Percentiles rank a stretch among this genome's conserved stretches.
phyloP scores from a whole-genome alignment of 1,284 basidiomycete species.

The Apiotrichum montevideense region DNA sequence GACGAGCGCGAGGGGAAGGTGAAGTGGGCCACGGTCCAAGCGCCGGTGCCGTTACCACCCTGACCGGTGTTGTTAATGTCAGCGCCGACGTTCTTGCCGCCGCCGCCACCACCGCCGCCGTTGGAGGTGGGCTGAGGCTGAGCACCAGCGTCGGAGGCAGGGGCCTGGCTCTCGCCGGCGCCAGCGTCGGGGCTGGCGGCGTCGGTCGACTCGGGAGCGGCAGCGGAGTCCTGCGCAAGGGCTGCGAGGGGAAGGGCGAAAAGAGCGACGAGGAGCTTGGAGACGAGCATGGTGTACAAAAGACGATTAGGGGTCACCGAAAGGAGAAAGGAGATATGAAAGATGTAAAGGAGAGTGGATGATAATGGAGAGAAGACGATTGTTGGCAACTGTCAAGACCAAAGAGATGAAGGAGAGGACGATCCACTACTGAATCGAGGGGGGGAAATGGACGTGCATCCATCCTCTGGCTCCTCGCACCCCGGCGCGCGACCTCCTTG shows the following conservation, averaged over 20 bases:
- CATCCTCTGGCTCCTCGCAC: too few species aligned
- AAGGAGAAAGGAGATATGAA: neutral
- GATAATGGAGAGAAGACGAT: too few species aligned
- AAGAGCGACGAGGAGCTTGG: constrained; percentile 12
- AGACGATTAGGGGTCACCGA: neutral
- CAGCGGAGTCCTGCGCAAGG: constrained; percentile 8
- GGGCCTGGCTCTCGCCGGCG: constrained; percentile 1
- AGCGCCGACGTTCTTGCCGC: constrained; percentile 3
- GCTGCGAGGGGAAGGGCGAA: constrained; percentile 10
- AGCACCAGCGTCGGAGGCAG: neutral
- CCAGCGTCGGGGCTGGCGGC: constrained; percentile 6
- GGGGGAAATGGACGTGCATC: too few species aligned
- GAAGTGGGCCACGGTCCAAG: constrained; percentile 23
- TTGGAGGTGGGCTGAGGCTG: neutral
- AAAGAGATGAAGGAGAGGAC: too few species aligned
- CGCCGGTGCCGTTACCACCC: constrained; percentile 2
- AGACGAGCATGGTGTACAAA: constrained; percentile 4
- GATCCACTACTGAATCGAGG: too few species aligned
- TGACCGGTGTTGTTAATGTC: constrained; percentile 11
- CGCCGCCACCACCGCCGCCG: neutral
- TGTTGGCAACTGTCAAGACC: too few species aligned
- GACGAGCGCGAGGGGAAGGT: constrained; percentile 12
- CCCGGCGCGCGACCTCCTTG: too few species aligned
- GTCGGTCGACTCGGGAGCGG: constrained; percentile 1
- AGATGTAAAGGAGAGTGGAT: too few species aligned